phyloP scores from a whole-genome alignment of 169 alveolate species.

The Plasmodium vivax region DNA sequence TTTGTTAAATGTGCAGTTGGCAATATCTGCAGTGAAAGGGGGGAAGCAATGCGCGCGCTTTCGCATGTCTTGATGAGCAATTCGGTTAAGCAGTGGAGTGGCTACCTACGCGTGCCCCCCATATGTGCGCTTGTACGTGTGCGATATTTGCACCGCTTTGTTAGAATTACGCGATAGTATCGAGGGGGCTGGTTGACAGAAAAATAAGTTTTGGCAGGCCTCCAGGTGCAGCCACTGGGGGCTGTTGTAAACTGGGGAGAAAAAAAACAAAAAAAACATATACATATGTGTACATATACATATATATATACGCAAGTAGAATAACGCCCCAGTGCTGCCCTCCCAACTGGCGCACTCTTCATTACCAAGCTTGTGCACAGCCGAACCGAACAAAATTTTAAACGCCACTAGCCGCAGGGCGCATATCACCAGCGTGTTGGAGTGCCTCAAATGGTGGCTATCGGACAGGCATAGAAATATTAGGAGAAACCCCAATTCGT shows the following conservation, averaged over 20 bases:
- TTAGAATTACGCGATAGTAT: slow-evolving; percentile 47
- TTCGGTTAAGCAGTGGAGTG: not conserved
- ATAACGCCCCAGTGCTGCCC: not conserved
- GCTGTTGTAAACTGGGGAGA: slow-evolving; percentile 30
- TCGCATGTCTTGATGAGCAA: not conserved
- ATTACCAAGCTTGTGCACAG: slow-evolving; percentile 51
- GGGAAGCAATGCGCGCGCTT: not conserved
- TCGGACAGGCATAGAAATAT: slow-evolving; percentile 58
- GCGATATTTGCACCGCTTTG: not conserved
- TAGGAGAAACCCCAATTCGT: slow-evolving; percentile 65
- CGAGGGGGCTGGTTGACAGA: slow-evolving; percentile 66
- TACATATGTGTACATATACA: not conserved
- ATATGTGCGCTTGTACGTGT: not conserved
- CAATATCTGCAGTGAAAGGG: slow-evolving; percentile 18
- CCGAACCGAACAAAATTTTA: slow-evolving; percentile 63
- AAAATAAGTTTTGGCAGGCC: slow-evolving; percentile 53
- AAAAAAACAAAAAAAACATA: not conserved
- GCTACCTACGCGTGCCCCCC: not conserved
- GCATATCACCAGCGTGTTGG: slow-evolving; percentile 65
- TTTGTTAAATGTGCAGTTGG: slow-evolving; percentile 45
- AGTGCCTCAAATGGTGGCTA: slow-evolving; percentile 35
- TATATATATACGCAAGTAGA: not conserved
- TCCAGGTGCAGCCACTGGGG: slow-evolving; percentile 44
- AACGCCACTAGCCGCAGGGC: slow-evolving; percentile 40
- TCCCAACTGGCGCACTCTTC: not conserved